These are phyloP conservation scores for Backusella parvicylindrica DNA, from an alignment of 192 early-diverging fungal species.

Conservation along the genomic window DNA sequence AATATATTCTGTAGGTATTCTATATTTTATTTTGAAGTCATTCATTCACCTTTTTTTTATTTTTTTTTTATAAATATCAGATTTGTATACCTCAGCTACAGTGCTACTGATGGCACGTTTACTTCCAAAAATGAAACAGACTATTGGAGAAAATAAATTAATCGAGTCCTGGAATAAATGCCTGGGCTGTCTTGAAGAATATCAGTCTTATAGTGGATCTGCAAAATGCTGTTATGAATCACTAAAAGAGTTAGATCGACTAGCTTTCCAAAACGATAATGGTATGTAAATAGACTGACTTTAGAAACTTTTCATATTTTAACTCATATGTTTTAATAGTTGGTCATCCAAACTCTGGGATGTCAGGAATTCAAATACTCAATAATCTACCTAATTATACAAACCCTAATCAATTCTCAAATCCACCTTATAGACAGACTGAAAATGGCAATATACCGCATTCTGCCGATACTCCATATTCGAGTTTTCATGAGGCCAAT, in stretches of 20 bases:
- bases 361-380: slow-evolving; percentile 12
- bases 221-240: slow-evolving; percentile 15
- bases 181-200: slow-evolving; percentile 2
- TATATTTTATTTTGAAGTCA: neutral
- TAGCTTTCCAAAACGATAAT: slow-evolving; percentile 14
- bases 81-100: slow-evolving; percentile 15
- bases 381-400: slow-evolving; percentile 11
- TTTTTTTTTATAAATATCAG: neutral
- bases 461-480: neutral
- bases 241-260: slow-evolving; percentile 6
- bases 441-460: neutral
- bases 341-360: slow-evolving; percentile 6
- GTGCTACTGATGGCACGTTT: slow-evolving; percentile 16
- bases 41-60: neutral
- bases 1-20: neutral
- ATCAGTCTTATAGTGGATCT: slow-evolving; percentile 6
- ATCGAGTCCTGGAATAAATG: slow-evolving; percentile 14
- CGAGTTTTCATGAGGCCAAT: neutral
- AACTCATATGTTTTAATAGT: neutral
- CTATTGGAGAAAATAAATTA: slow-evolving; percentile 6
- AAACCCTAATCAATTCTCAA: neutral
- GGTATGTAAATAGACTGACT: neutral
- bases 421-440: neutral
- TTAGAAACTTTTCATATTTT: neutral
- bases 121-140: slow-evolving; percentile 10